Conservation (phyloP, 306 rosid species). For the Trifolium fragiferum region DNA sequence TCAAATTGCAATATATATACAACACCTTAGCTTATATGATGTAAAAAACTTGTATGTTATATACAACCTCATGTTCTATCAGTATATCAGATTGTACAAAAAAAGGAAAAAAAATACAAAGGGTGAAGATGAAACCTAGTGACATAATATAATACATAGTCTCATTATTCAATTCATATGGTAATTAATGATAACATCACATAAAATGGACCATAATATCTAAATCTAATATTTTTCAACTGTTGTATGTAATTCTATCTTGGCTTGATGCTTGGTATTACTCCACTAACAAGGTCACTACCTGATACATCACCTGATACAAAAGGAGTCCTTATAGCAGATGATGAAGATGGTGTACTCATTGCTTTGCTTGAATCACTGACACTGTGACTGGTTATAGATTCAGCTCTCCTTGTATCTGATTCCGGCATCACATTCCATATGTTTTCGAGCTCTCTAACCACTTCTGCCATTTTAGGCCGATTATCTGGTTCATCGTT, state of each 20-base stretch:
- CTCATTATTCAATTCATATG: conserved; percentile 33
- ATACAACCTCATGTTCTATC: conserved; percentile 30
- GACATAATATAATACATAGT: conserved; percentile 16
- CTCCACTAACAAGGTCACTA: conserved; percentile 86
- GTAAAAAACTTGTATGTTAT: conserved; percentile 34
- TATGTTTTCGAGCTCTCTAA: conserved; percentile 77
- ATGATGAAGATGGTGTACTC: conserved; percentile 60
- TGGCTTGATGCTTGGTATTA: conserved; percentile 77
- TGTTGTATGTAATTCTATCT: conserved; percentile 55
- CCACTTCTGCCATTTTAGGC: conserved; percentile 85
- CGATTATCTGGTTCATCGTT: conserved; percentile 75
- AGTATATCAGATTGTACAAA: conserved; percentile 27
- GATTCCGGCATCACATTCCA: conserved; percentile 70
- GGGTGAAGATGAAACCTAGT: conserved; percentile 24
- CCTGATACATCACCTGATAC: conserved; percentile 73
- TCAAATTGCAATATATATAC: not conserved
- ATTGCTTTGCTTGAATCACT: conserved; percentile 51
- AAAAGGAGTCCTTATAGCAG: conserved; percentile 57
- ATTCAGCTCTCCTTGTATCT: conserved; percentile 46
- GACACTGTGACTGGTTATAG: conserved; percentile 28
- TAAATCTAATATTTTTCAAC: conserved; percentile 12
- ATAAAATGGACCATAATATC: not conserved
- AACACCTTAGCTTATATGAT: conserved; percentile 22
- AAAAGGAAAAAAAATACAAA: conserved; percentile 32
- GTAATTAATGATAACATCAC: not conserved